These are phyloP conservation scores for Trichoderma semiorbis DNA, from an alignment of 2,329 filamentous ascomycete species.

Conservation along the genomic window DNA sequence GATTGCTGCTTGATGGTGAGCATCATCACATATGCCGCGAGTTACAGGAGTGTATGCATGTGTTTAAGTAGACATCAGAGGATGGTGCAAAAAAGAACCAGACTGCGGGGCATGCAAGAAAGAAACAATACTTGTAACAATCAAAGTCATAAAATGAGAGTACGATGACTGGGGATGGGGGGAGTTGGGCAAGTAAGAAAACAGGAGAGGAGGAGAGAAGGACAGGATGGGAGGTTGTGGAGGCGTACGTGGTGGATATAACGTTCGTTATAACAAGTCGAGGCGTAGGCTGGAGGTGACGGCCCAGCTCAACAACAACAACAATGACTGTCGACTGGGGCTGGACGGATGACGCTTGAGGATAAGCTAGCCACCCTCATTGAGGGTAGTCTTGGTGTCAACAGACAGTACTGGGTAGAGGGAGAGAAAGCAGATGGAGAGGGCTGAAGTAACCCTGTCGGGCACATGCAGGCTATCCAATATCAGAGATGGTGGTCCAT, in stretches of 20 bases:
- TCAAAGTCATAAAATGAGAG: constrained; percentile 16
- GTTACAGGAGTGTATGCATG: constrained; percentile 30
- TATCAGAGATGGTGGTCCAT: constrained; percentile 16
- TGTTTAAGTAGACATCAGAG: constrained; percentile 18
- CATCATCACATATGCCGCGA: constrained; percentile 46
- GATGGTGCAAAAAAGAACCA: constrained; percentile 11
- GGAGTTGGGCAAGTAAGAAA: constrained; percentile 11
- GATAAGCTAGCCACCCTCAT: constrained; percentile 44
- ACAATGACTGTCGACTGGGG: constrained; percentile 36
- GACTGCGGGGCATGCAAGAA: constrained; percentile 13
- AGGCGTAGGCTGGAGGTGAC: constrained; percentile 43
- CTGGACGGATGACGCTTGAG: constrained; percentile 42
- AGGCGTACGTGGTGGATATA: constrained; percentile 31
- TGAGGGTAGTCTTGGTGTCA: constrained; percentile 36
- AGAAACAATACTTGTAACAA: not conserved
- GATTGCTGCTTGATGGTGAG: constrained; percentile 60
- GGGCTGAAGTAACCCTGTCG: constrained; percentile 27
- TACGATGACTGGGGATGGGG: constrained; percentile 10
- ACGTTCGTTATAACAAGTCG: constrained; percentile 28
- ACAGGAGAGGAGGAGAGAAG: constrained; percentile 6
- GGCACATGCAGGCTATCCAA: constrained; percentile 17
- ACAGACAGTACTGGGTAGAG: constrained; percentile 22
- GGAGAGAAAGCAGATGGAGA: constrained; percentile 30
- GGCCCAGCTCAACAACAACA: constrained; percentile 41
- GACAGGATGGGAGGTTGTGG: constrained; percentile 20